Conservation (phyloP, 2,329 filamentous ascomycete genomes). For the Sphaerulina vaccinii region DNA sequence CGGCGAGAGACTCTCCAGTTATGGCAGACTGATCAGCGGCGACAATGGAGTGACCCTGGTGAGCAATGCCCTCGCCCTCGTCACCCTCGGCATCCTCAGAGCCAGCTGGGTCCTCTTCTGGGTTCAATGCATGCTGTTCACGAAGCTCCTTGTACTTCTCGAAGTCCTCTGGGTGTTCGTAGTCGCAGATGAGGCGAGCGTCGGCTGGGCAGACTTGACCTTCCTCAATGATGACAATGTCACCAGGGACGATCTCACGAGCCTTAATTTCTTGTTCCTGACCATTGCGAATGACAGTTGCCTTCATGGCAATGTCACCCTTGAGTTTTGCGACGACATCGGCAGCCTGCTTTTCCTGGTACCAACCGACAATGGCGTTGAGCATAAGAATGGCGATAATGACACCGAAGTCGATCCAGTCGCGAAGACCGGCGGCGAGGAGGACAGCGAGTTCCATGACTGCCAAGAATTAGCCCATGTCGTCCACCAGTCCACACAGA, state of each 20-base stretch:
- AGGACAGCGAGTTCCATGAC: constrained; percentile 77
- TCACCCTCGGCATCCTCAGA: constrained; percentile 59
- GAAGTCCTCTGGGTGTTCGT: constrained; percentile 65
- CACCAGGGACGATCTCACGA: constrained; percentile 72
- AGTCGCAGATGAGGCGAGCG: constrained; percentile 70
- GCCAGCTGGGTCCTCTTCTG: constrained; percentile 60
- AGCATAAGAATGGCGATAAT: constrained; percentile 73
- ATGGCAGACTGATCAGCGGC: constrained; percentile 78
- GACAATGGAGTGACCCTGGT: constrained; percentile 65
- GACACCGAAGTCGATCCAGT: constrained; percentile 77
- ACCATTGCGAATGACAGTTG: constrained; percentile 66
- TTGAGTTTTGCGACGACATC: constrained; percentile 73
- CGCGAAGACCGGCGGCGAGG: constrained; percentile 69
- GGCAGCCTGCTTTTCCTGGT: constrained; percentile 77
- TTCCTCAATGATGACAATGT: constrained; percentile 73
- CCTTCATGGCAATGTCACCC: constrained; percentile 76
- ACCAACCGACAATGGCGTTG: constrained; percentile 75
- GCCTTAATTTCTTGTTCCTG: constrained; percentile 67
- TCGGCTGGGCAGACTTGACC: constrained; percentile 69
- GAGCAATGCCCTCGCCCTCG: constrained; percentile 59
- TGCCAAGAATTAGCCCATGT: constrained; percentile 37
- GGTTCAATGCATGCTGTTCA: constrained; percentile 51
- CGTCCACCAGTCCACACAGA: neutral
- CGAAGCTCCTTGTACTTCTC: constrained; percentile 65
- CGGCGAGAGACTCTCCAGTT: constrained; percentile 75